Evolutionary conservation across 148 eudicot genomes (phyloP), one percentile per base, ranked within the genome.

Genomic region (Polygonum aviculare): DNA sequence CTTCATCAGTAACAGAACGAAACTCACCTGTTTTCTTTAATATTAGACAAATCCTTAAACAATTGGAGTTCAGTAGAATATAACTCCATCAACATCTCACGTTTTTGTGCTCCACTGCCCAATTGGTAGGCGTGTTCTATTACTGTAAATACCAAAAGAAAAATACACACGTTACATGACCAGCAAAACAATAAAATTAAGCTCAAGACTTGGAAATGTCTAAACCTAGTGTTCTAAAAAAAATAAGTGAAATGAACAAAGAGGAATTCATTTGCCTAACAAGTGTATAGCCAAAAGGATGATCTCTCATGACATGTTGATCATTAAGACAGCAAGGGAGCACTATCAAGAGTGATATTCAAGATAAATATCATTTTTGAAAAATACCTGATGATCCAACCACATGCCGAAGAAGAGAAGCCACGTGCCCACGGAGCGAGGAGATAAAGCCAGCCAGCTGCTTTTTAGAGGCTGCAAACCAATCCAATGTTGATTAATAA

Each of bases 51-150:
- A 82, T 93, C 99, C 81, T 91, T 96, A 54, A 96, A 96, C 83
- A 96, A 79, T 77, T 91, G 94, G 45, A 96, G 93, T 88, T 96
- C 99, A 2, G 97, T 86, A 50, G 98, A 96, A 77, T 93, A 96
- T 51, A 93, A 80, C 84, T 96, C 99, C 88, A 85, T 79, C 86
- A 96, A 79, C 81, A 96, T 85, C 71, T 83, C 78, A 65, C 90
- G 99, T 77, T 86, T 96, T 80, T 96, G 99, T 73, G 84, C 54
- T 51, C 97, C 95, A 83, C 86, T 96, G 26, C 85, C 91, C 87
- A 88, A 74, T 44, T 82, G 83, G 80, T 93, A 96, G 47, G 94
- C 92, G 80, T 96, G 90, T 73, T 96, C 99, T 77, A 93, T 83
- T 74, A 93, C 99, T 96, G 85, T 74, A 69, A 36, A 81, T 44